Conservation (phyloP, 2,329 filamentous ascomycete species). For the Fusarium napiforme region DNA sequence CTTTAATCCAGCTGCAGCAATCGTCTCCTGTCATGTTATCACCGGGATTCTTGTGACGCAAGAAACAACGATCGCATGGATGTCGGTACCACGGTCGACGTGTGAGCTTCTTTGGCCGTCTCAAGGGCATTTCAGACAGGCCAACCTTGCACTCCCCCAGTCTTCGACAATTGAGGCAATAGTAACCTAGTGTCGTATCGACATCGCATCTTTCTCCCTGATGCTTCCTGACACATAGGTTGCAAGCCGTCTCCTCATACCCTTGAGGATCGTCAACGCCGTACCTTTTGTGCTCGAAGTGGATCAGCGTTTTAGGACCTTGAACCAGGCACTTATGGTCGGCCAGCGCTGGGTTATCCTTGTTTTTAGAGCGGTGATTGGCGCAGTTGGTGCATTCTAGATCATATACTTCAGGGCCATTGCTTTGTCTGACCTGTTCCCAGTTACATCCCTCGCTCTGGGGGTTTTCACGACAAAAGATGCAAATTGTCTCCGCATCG, state of each 20-base stretch:
- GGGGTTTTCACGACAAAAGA: conserved; percentile 13
- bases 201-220: conserved; percentile 18
- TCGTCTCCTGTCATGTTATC: not conserved
- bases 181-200: conserved; percentile 24
- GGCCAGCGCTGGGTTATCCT: not conserved
- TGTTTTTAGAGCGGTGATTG: conserved; percentile 20
- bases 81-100: conserved; percentile 32
- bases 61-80: conserved; percentile 29
- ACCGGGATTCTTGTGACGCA: not conserved
- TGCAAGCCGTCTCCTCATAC: not conserved
- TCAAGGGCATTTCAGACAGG: not conserved
- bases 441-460: not conserved
- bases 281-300: conserved; percentile 24
- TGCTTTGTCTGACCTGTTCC: not conserved
- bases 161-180: conserved; percentile 24
- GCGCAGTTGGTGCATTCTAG: conserved; percentile 36
- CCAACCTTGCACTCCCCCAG: not conserved
- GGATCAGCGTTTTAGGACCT: not conserved
- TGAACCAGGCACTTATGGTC: conserved; percentile 17
- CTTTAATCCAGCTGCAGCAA: conserved; percentile 25
- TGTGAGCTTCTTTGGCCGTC: conserved; percentile 8
- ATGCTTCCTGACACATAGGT: not conserved
- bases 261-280: conserved; percentile 7
- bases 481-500: not conserved
- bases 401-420: not conserved